Percentiles rank a stretch among this genome's conserved stretches.
Evolutionary conservation across 78 protist species (phyloP).

Genomic region (Abeoforma whisleri): DNA sequence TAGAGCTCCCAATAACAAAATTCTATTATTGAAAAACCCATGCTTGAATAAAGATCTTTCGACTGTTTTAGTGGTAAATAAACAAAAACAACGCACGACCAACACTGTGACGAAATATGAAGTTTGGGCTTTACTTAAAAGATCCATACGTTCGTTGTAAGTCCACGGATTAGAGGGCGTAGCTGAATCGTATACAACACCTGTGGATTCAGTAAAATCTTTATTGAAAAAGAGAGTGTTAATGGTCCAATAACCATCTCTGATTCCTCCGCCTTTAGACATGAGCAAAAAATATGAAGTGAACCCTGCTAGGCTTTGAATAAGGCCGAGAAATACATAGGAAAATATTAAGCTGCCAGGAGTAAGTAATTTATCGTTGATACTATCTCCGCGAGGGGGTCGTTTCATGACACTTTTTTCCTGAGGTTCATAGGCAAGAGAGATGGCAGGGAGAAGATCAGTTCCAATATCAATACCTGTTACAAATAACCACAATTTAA

Average conservation of each 20-base stretch:
- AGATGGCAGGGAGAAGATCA: conserved; percentile 84
- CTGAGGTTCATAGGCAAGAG: conserved; percentile 74
- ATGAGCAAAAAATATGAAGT: conserved; percentile 26
- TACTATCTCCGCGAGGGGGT: conserved; percentile 72
- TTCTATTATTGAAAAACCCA: background rate
- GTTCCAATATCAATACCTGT: conserved; percentile 85
- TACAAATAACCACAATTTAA: no score
- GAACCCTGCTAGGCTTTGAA: conserved; percentile 18
- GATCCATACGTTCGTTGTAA: background rate
- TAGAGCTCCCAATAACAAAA: conserved; percentile 6
- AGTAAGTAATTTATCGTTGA: conserved; percentile 38
- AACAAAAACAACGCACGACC: conserved; percentile 1
- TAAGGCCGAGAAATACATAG: background rate
- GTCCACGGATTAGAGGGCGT: background rate
- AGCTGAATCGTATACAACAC: background rate
- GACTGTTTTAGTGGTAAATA: conserved; percentile 34
- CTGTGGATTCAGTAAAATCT: conserved; percentile 12
- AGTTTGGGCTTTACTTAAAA: conserved; percentile 1
- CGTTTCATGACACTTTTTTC: conserved; percentile 83
- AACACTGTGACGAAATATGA: conserved; percentile 27
- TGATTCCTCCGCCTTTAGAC: background rate
- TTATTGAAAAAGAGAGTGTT: background rate
- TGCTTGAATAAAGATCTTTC: conserved; percentile 40
- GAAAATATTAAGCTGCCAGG: conserved; percentile 27
- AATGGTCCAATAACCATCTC: conserved; percentile 7